Percentiles rank a stretch among this genome's conserved stretches.
Conservation (phyloP, 2,329 filamentous ascomycete genomes). For the Claviceps digitariae region DNA sequence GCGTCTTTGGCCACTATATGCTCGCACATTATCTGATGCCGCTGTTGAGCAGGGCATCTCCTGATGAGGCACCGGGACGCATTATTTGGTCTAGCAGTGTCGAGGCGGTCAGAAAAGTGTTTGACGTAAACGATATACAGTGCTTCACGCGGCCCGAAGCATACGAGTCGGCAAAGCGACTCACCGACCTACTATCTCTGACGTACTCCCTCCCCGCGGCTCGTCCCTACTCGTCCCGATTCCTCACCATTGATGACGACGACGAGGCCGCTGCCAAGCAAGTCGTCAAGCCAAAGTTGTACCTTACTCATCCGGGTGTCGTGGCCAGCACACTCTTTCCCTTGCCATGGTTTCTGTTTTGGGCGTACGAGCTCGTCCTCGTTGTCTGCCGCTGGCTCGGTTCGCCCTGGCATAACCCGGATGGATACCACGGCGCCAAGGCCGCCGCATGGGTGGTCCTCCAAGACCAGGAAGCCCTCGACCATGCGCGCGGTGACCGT, state of each 20-base stretch:
- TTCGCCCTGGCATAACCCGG: slow-evolving; percentile 74
- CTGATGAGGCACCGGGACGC: slow-evolving; percentile 38
- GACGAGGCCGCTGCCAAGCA: slow-evolving; percentile 3
- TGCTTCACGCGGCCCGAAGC: slow-evolving; percentile 46
- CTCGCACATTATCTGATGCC: slow-evolving; percentile 69
- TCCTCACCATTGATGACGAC: slow-evolving; percentile 29
- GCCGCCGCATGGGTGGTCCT: slow-evolving; percentile 70
- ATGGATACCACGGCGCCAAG: slow-evolving; percentile 63
- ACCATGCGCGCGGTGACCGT: slow-evolving; percentile 39
- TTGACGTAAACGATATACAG: slow-evolving; percentile 63
- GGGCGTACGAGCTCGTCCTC: slow-evolving; percentile 54
- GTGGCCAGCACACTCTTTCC: slow-evolving; percentile 72
- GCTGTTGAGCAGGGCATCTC: slow-evolving; percentile 43
- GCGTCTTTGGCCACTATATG: slow-evolving; percentile 91
- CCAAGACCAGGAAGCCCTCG: slow-evolving; percentile 47
- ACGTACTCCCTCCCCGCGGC: slow-evolving; percentile 56
- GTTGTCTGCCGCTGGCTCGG: slow-evolving; percentile 64
- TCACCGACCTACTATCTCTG: slow-evolving; percentile 73
- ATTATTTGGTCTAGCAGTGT: slow-evolving; percentile 82
- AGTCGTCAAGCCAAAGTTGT: slow-evolving; percentile 44
- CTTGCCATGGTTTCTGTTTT: slow-evolving; percentile 54
- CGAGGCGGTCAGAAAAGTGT: slow-evolving; percentile 43
- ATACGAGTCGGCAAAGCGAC: slow-evolving; percentile 78
- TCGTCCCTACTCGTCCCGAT: slow-evolving; percentile 40
- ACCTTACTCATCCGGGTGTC: slow-evolving; percentile 76